Evolutionary conservation across 2,329 filamentous ascomycete genomes (phyloP).

Genomic region (Sporothrix globosa): DNA sequence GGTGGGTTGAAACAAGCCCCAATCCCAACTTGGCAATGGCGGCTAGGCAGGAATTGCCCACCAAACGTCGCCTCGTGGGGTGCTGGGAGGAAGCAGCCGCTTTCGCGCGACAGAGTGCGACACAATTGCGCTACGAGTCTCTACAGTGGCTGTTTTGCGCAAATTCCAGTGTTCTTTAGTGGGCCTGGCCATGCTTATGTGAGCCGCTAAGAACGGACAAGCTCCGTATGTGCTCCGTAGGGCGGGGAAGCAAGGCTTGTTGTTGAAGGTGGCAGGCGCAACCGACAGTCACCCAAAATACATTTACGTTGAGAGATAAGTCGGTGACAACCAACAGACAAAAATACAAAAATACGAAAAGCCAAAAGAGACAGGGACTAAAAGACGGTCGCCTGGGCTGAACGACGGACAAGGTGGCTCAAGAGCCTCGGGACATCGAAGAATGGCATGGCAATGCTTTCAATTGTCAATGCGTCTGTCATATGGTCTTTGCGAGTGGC

Average conservation of each 20-base stretch:
- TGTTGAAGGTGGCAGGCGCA: neutral
- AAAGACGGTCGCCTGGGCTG: neutral
- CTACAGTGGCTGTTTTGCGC: neutral
- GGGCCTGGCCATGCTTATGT: constrained; percentile 12
- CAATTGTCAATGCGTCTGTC: neutral
- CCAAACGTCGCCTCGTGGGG: neutral
- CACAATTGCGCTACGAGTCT: neutral
- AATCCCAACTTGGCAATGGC: constrained; percentile 8
- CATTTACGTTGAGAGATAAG: neutral
- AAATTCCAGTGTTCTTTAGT: neutral
- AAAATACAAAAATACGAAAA: neutral
- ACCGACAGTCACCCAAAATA: neutral
- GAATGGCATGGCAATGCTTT: too few relatives aligned
- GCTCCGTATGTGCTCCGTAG: neutral
- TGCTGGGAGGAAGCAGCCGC: neutral
- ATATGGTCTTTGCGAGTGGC: neutral
- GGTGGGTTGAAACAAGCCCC: constrained; percentile 14
- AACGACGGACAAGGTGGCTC: neutral
- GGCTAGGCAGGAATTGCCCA: constrained; percentile 7
- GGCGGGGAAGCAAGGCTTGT: constrained; percentile 16
- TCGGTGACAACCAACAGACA: constrained; percentile 7
- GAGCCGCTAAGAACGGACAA: neutral
- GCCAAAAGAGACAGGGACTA: neutral
- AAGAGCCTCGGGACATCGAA: neutral
- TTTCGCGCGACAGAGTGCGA: neutral